Evolutionary conservation across 495 filamentous ascomycete species (phyloP), one percentile per base, ranked within the genome.

Genomic region (Usnea hakonensis): DNA sequence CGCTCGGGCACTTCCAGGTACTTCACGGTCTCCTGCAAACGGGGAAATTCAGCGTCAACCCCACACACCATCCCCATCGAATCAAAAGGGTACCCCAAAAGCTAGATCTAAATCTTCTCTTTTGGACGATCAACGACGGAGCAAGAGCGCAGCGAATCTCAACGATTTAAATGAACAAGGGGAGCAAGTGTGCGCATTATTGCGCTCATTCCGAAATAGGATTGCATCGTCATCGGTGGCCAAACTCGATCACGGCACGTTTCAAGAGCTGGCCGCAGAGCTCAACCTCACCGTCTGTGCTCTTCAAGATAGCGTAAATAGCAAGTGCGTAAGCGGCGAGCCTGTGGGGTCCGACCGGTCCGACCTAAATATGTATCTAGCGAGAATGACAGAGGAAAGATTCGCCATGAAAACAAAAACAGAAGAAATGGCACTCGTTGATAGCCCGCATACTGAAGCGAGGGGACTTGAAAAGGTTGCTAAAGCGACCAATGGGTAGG

Each of bases 161-260:
- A 65, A 61, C 41, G 63, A 67, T 56, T 77, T 95, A 8, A 85
- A 85, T 67, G 83, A 84, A 74, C 85, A 88, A 9, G 93, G 89
- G 1, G 89, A 94, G 66, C 87, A 91, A 64, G 78, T 91, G 0
- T 90, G 87, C 66, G 87, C 88, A 32, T 86, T 86, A 7, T 78
- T 98, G 9, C 84, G 87, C 55, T 83, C 86, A 3, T 97, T 95
- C 69, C 82, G 94, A 19, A 93, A 91, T 74, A 90, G 90, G 69
- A 80, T 96, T 10, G 74, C 83, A 28, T 84, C 83, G 16, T 83
- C 81, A 16, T 81, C 84, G 36, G 74, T 81, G 3, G 83, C 91
- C 43, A 70, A 68, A 35, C 65, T 80, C 14, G 80, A 81, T 35
- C 75, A 84, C 16, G 87, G 90, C 57, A 72, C 83, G 3, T 74